Conservation (phyloP, 2,329 filamentous ascomycete genomes). For the Fusarium dlaminii region DNA sequence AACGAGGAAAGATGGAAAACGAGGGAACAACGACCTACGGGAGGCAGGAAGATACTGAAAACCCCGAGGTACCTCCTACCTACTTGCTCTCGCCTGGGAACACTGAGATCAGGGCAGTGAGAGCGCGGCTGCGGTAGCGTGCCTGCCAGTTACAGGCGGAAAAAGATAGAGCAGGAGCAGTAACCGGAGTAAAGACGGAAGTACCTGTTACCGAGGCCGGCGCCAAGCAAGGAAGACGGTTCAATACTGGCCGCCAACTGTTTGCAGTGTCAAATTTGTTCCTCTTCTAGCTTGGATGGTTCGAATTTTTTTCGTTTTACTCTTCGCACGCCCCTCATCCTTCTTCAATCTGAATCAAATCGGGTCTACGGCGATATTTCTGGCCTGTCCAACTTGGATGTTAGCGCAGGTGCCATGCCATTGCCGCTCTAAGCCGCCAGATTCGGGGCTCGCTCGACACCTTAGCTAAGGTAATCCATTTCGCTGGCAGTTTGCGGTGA, state of each 20-base stretch:
- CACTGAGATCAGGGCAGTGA: slow-evolving; percentile 20
- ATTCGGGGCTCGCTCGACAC: slow-evolving; percentile 21
- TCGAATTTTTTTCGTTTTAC: slow-evolving; percentile 33
- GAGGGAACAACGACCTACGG: slow-evolving; percentile 33
- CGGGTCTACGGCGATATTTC: slow-evolving; percentile 38
- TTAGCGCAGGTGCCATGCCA: slow-evolving; percentile 42
- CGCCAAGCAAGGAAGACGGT: slow-evolving; percentile 36
- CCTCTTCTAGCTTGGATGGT: slow-evolving; percentile 25
- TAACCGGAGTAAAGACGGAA: slow-evolving; percentile 38
- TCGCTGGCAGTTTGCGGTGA: slow-evolving; percentile 34
- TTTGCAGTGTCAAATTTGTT: slow-evolving; percentile 40
- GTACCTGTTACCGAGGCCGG: slow-evolving; percentile 39
- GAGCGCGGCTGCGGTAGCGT: slow-evolving; percentile 30
- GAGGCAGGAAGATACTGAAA: slow-evolving; percentile 27
- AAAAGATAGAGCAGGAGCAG: slow-evolving; percentile 31
- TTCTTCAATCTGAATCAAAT: slow-evolving; percentile 32
- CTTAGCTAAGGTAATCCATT: slow-evolving; percentile 4
- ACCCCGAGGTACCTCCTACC: slow-evolving; percentile 27
- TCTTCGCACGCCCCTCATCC: slow-evolving; percentile 14
- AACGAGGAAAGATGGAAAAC: slow-evolving; percentile 36
- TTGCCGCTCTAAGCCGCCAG: slow-evolving; percentile 45
- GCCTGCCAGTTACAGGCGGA: slow-evolving; percentile 30
- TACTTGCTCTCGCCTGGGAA: slow-evolving; percentile 20
- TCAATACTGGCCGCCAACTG: slow-evolving; percentile 39
- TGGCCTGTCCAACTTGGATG: slow-evolving; percentile 27